Base-by-base conservation (phyloP, 345 rosid species). In the Rhizophora mangle region DNA sequence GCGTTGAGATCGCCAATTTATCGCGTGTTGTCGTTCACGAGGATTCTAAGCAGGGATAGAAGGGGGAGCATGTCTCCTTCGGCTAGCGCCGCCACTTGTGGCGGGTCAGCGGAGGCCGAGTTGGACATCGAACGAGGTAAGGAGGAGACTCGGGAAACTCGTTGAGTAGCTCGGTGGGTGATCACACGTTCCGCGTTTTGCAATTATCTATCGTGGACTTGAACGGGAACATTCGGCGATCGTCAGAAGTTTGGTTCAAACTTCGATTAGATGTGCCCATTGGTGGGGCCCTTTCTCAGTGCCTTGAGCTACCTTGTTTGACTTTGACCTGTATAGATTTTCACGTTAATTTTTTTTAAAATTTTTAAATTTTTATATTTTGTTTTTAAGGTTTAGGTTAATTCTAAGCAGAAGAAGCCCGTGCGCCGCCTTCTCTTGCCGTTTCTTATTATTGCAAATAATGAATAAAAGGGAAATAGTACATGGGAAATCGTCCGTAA, bases 11-110 rank as follows among this genome's bases (percentile, higher is more conserved):
- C 94, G 32, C 89, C 89, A 16, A 79, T 81, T 85, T 75, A 80
- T 70, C 82, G 88, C 19, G 81, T 87, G 86, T 24, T 87, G 59
- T 87, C 96, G 6, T 81, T 87, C 27, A 85, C 59, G 69, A 76
- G 89, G 72, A 84, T 89, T 59, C 10, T 89, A 26, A 85, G 85
- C 30, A 70, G 88, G 73, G 88, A 89, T 0, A 65, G 80, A 22
- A 85, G 84, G 79, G 79, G 65, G 8, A 74, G 55, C 16, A 29
- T 69, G 32, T 79, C 81, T 18, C 72, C 86, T 3, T 29, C 69
- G 0, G 30, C 68, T 36, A 83, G 70, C 20, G 78, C 36, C 39
- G 52, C 70, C 2, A 61, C 59, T 24, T 66, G 59, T 15, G 77
- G 84, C 24, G 70, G 65, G 37, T 27, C 68, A 29, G 64, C 53